A percentile compares a stretch with the other conserved stretches of the same genome.
Conservation (phyloP, 495 filamentous ascomycete species). For the Friedmanniomyces endolithicus region DNA sequence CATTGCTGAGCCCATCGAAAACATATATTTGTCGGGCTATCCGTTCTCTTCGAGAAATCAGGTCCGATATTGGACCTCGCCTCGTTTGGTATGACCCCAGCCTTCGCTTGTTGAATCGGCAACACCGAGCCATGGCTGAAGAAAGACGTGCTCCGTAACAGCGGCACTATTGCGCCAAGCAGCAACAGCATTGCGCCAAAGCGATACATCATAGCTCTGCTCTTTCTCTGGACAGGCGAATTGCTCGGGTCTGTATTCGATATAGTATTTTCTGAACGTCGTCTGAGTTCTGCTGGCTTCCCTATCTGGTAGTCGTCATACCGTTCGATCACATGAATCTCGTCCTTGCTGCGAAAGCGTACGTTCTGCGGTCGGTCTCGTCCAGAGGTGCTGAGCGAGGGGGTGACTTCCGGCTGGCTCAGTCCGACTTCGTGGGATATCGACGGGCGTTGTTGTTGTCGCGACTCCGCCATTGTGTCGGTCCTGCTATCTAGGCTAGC, state of each 20-base stretch:
- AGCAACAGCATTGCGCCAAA: constrained; percentile 21
- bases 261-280: not conserved
- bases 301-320: constrained; percentile 10
- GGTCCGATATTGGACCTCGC: constrained; percentile 1
- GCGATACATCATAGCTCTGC: constrained; percentile 15
- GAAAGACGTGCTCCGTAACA: constrained; percentile 20
- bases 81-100: constrained; percentile 21
- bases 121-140: constrained; percentile 1
- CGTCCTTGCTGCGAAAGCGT: constrained; percentile 23
- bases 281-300: not conserved
- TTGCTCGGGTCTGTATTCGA: not conserved
- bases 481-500: not conserved
- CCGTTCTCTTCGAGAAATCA: constrained; percentile 18
- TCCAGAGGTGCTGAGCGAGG: not conserved
- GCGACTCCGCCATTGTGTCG: not conserved
- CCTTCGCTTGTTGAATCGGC: constrained; percentile 22
- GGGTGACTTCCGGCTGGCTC: not conserved
- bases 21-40: constrained; percentile 43
- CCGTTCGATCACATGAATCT: constrained; percentile 18
- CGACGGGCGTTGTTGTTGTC: not conserved
- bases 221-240: not conserved
- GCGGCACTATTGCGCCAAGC: constrained; percentile 21
- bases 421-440: constrained; percentile 7
- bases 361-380: constrained; percentile 17
- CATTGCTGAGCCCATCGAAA: constrained; percentile 58